Percentiles rank a stretch among this genome's conserved stretches.
Conservation (phyloP, 805 yeast genomes). For the Kluyveromyces wickerhamii region DNA sequence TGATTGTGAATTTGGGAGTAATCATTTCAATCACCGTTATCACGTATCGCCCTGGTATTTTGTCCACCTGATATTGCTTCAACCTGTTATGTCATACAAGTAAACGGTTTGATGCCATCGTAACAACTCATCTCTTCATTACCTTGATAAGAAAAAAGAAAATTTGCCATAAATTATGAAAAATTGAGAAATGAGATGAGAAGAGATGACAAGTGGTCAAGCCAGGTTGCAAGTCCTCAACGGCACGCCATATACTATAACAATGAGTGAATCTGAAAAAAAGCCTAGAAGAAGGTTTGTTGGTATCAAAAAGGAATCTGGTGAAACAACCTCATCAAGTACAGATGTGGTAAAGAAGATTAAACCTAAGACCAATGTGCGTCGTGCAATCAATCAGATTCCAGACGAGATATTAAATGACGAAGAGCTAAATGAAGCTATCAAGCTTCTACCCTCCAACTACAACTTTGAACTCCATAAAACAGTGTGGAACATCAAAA, state of each 20-base stretch:
- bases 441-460: slow-evolving; percentile 74
- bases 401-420: slow-evolving; percentile 81
- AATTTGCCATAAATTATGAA: background rate
- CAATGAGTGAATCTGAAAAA: slow-evolving; percentile 3
- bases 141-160: slow-evolving; percentile 5
- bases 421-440: slow-evolving; percentile 75
- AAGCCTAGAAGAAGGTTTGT: slow-evolving; percentile 51
- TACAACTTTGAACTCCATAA: slow-evolving; percentile 95
- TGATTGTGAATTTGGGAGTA: slow-evolving; percentile 73
- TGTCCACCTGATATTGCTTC: too few relatives aligned
- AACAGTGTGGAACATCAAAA: slow-evolving; percentile 86
- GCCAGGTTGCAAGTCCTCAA: too few relatives aligned
- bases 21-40: slow-evolving; percentile 56
- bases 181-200: slow-evolving; percentile 2
- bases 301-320: slow-evolving; percentile 37
- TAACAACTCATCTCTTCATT: too few relatives aligned
- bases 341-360: slow-evolving; percentile 23
- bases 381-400: slow-evolving; percentile 72
- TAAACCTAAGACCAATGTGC: slow-evolving; percentile 32
- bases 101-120: too few relatives aligned
- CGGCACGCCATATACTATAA: too few relatives aligned
- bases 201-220: too few relatives aligned
- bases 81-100: too few relatives aligned
- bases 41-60: too few relatives aligned
- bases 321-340: slow-evolving; percentile 22